Base-by-base conservation (phyloP, 345 rosid genomes). In the Ceriops zippeliana region DNA sequence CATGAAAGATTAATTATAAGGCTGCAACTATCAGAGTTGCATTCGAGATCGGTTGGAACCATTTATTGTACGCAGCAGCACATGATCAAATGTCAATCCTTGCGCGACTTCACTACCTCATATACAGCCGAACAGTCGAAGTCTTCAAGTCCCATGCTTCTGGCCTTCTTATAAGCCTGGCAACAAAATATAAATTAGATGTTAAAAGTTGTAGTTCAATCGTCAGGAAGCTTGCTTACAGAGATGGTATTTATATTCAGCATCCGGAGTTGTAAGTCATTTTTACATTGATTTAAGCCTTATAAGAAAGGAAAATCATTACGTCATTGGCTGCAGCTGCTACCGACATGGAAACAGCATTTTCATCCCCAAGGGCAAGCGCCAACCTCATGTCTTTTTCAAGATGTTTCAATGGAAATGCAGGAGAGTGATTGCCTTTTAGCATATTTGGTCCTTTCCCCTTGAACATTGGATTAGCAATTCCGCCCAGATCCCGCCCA, bases 311-410 rank as follows among this genome's bases (percentile, higher is more conserved):
- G 61, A 52, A 75, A 66, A 72, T 47, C 24, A 38, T 61, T 8
- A 89, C 98, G 93, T 93, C 98, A 75, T 91, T 89, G 42, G 98
- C 84, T 49, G 96, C 93, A 2, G 97, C 98, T 24, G 96, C 97
- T 34, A 91, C 86, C 21, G 96, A 97, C 97, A 91, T 89, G 32
- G 97, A 80, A 24, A 91, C 80, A 34, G 93, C 88, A 71, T 86
- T 89, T 79, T 89, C 95, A 73, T 93, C 98, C 28, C 98, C 98
- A n/a, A 93, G 96, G 49, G 93, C 89, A 69, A 93, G 86, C 73
- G 98, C 98, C 82, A 93, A 73, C 78, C 97, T 88, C 89, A 91
- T 81, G 77, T 93, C 96, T 70, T 91, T 93, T 80, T 91, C 97
- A 79, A 87, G 91, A 84, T 93, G 96, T 73, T 93, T 93, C 77